Evolutionary conservation across 306 rosid species (phyloP), one percentile per base, ranked within the genome.

Genomic region (Inga leiocalycina): DNA sequence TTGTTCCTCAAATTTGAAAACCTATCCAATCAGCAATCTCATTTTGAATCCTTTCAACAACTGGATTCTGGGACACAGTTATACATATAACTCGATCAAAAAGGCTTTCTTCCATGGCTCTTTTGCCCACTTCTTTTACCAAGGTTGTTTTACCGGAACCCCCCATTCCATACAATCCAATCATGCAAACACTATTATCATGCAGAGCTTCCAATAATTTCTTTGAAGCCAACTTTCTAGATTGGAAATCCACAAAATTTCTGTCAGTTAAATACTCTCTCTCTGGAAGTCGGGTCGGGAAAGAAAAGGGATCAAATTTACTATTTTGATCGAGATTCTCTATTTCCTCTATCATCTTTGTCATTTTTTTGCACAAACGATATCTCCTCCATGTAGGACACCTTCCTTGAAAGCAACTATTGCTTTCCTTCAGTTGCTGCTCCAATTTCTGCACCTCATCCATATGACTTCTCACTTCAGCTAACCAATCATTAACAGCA

Each of bases 81-180:
- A 12, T 14, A n/a, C n/a, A 11, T 22, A 71, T 5, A 0, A 71
- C 75, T 3, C 37, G 35, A 44, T 71, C 75, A 71, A 71, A 71
- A 4, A 71, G 56, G 10, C 44, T 43, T 13, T 2, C 4, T 5
- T 71, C 10, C 11, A 44, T 44, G 2, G 56, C 75, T 11, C 1
- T n/a, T 3, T 44, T 44, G 11, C 56, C 56, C 8, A 22, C 56
- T 71, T 71, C 75, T 71, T 22, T 11, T 4, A 44, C 56, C 56
- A 71, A 71, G 5, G 56, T 43, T 22, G 75, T 44, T 71, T 71
- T 71, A 10, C 74, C 74, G 2, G 74, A 39, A 30, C 74, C 74
- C 16, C 74, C 52, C 74, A 70, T 70, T 41, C 35, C 75, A 11
- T 71, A 71, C 56, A 71, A 44, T 44, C 56, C 75, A 44, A 71